A percentile compares a stretch with the other conserved stretches of the same genome.
Evolutionary conservation across 805 yeast genomes (phyloP).

Genomic region (Lachancea sp.): DNA sequence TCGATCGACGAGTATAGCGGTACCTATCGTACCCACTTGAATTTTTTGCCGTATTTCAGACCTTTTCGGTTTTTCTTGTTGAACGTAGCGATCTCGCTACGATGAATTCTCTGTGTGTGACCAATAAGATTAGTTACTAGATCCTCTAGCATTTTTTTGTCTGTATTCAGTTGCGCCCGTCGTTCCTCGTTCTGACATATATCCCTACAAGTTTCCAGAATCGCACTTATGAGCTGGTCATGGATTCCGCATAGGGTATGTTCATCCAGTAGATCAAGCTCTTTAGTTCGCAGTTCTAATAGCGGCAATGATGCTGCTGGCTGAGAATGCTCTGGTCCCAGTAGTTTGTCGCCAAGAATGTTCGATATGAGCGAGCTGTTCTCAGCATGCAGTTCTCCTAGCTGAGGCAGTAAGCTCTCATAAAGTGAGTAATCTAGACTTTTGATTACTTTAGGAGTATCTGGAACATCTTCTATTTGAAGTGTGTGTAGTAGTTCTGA

Average conservation of each 20-base stretch:
- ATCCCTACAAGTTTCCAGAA: constrained; percentile 24
- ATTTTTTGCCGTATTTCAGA: constrained; percentile 4
- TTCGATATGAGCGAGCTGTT: not conserved
- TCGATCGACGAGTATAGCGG: not conserved
- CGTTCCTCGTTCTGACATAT: constrained; percentile 36
- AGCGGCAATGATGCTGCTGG: not conserved
- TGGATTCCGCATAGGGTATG: constrained; percentile 19
- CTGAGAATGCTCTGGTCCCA: not conserved
- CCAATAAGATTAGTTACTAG: constrained; percentile 89
- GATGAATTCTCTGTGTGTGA: constrained; percentile 72
- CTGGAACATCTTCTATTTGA: constrained; percentile 18
- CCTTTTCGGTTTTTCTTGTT: constrained; percentile 30
- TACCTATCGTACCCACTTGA: constrained; percentile 8
- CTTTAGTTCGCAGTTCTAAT: constrained; percentile 10
- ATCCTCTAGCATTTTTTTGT: constrained; percentile 71
- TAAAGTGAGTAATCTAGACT: constrained; percentile 1
- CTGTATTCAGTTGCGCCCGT: constrained; percentile 45
- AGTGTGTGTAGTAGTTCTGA: constrained; percentile 24
- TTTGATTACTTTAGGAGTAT: constrained; percentile 2
- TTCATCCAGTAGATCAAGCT: constrained; percentile 8
- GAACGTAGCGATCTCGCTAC: constrained; percentile 39
- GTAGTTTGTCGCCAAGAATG: not conserved
- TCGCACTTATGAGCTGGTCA: constrained; percentile 25
- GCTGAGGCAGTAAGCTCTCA: not conserved
- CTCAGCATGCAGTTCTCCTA: not conserved